Conservation (phyloP, 176 grass and related monocot species). For the Tuctoria greenei region DNA sequence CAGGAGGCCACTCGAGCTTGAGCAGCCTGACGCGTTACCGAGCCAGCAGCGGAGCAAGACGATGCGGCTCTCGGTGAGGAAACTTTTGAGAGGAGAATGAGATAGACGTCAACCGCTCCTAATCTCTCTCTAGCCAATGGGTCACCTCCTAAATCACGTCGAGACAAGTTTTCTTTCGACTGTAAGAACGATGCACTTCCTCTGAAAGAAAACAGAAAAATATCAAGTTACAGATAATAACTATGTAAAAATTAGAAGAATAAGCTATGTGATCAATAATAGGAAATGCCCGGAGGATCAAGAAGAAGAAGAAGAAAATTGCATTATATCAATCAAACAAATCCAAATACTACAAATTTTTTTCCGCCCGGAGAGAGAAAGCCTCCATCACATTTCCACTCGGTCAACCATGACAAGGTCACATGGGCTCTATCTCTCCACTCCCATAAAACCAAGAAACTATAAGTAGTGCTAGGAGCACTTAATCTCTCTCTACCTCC, state of each 20-base stretch:
- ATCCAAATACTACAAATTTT: background rate
- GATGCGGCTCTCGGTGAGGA: too few species aligned
- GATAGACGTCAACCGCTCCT: background rate
- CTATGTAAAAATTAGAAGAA: too few species aligned
- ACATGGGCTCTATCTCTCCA: background rate
- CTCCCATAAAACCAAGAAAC: background rate
- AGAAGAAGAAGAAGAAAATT: too few species aligned
- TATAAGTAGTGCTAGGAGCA: background rate
- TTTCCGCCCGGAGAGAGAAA: background rate
- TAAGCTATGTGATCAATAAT: too few species aligned
- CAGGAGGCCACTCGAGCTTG: background rate
- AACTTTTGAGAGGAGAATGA: background rate
- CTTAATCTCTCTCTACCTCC: background rate
- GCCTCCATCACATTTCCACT: background rate
- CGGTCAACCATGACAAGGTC: slow-evolving; percentile 51
- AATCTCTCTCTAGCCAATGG: background rate
- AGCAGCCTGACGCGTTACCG: background rate
- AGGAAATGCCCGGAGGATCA: too few species aligned
- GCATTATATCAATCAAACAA: background rate
- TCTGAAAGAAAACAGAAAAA: too few species aligned
- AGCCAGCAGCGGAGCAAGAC: background rate
- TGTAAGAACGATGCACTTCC: too few species aligned
- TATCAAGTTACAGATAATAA: too few species aligned
- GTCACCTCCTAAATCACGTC: too few species aligned
- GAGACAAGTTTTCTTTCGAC: too few species aligned